Conservation (phyloP, 1,284 basidiomycete genomes). For the Erythrobasidium hasegawianum region DNA sequence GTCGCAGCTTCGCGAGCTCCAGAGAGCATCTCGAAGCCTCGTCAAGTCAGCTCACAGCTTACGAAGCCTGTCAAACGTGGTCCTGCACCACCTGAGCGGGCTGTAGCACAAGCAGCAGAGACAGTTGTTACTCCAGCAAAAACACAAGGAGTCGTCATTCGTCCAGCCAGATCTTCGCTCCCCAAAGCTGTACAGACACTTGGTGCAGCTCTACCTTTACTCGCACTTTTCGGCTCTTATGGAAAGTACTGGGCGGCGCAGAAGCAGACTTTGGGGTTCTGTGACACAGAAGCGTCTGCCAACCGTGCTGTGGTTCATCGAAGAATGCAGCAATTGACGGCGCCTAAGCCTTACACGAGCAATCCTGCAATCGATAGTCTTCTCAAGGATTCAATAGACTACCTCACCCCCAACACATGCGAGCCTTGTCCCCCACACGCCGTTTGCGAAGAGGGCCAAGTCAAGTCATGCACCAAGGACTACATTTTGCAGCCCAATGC, state of each 20-base stretch:
- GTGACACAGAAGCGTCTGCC: constrained; percentile 63
- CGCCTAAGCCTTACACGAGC: background rate
- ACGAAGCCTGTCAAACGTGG: constrained; percentile 14
- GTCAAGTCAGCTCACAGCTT: background rate
- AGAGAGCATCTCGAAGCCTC: background rate
- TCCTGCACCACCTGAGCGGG: constrained; percentile 4
- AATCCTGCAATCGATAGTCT: background rate
- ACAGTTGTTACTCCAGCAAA: background rate
- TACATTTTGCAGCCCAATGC: constrained; percentile 67
- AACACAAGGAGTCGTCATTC: background rate
- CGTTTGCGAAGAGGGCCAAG: constrained; percentile 61
- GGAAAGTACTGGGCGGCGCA: constrained; percentile 53
- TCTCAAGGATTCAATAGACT: constrained; percentile 6
- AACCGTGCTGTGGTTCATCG: constrained; percentile 61
- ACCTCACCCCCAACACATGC: constrained; percentile 54
- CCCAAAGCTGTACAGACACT: constrained; percentile 44
- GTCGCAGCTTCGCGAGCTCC: background rate
- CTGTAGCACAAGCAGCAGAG: background rate
- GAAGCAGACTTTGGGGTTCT: constrained; percentile 74
- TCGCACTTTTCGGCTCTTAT: constrained; percentile 53
- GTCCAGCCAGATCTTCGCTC: background rate
- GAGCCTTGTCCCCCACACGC: constrained; percentile 80
- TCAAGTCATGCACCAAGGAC: constrained; percentile 67
- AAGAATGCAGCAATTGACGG: constrained; percentile 35
- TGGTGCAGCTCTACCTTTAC: constrained; percentile 52